phyloP scores from a whole-genome alignment of 1,284 basidiomycete genomes.

The Trichosporon asahii region DNA sequence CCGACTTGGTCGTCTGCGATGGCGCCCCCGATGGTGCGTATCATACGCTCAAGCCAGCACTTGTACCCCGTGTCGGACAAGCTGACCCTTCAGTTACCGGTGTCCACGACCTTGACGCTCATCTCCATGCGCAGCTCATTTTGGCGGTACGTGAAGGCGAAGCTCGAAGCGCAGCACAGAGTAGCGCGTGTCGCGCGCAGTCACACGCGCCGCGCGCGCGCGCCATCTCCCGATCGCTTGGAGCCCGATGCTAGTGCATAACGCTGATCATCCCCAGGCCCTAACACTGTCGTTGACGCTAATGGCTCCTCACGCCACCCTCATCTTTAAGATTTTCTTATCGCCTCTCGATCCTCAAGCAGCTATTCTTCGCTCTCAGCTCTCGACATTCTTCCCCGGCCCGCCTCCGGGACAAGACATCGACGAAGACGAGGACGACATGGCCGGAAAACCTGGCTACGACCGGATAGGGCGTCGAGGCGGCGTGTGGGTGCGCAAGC shows the following conservation, averaged over 20 bases:
- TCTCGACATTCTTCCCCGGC: conserved; percentile 54
- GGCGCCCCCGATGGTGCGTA: conserved; percentile 58
- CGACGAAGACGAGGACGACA: conserved; percentile 12
- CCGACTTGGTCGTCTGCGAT: conserved; percentile 59
- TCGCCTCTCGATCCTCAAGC: conserved; percentile 53
- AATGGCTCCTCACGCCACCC: conserved; percentile 55
- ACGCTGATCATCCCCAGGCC: conserved; percentile 42
- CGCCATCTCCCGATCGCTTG: neutral
- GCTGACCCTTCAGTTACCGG: conserved; percentile 55
- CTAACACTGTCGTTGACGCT: conserved; percentile 57
- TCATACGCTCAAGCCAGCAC: neutral
- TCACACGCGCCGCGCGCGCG: neutral
- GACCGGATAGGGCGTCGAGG: conserved; percentile 43
- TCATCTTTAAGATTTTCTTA: conserved; percentile 60
- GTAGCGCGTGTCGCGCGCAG: neutral
- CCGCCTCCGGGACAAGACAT: conserved; percentile 23
- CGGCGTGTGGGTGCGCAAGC: conserved; percentile 53
- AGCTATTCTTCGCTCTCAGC: conserved; percentile 53
- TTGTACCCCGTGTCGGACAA: neutral
- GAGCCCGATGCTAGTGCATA: neutral
- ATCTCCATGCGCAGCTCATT: conserved; percentile 58
- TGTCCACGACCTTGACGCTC: conserved; percentile 59
- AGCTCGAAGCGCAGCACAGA: neutral
- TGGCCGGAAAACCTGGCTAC: conserved; percentile 25
- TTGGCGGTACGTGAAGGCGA: conserved; percentile 50